Base-by-base conservation (phyloP, 768 basidiomycete genomes). In the Amanita phalloides region DNA sequence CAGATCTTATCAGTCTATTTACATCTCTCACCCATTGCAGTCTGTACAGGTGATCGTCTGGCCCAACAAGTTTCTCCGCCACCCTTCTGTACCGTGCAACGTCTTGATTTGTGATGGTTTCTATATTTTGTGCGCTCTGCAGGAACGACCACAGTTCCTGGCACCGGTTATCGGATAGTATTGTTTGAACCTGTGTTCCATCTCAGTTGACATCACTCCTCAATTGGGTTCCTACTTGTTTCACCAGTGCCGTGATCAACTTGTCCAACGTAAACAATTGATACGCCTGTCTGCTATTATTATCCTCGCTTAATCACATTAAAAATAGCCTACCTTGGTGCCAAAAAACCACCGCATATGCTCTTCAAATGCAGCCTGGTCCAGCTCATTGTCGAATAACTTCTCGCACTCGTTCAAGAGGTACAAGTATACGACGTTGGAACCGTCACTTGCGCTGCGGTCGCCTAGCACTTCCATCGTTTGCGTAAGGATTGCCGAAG, bases 311-410 rank as follows among this genome's bases (percentile, higher is more conserved):
- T 46, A 42, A 46, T 45, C 23, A 17, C 52, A 36, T 54, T 39
- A 14, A 35, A 53, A 21, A 48, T 54, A 36, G 55, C 74, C 56
- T 66, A 86, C 86, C 77, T 84, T 85, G 55, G 82, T 90, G 30
- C 90, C 88, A 70, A 91, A 93, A 69, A 94, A 88, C 79, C 90
- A 90, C 56, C 96, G 73, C 81, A 97, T 82, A 61, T 91, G 90
- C 64, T 98, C 96, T 65, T 98, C 95, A 60, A 93, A 98, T 20
- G 83, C 81, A n/a, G 77, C 69, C 62, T 86, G 88, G 65, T 98
- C 96, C 54, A 98, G 74, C 62, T 98, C 94, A 55, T 79, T 85
- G 60, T 92, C 92, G 62, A 98, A 97, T 38, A 95, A 66, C 73
- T 89, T 90, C 67, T 98, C 95, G 64, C 90, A 91, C 8, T 90